Conservation (phyloP, 1,284 basidiomycete species). For the Psilocybe mexicana region DNA sequence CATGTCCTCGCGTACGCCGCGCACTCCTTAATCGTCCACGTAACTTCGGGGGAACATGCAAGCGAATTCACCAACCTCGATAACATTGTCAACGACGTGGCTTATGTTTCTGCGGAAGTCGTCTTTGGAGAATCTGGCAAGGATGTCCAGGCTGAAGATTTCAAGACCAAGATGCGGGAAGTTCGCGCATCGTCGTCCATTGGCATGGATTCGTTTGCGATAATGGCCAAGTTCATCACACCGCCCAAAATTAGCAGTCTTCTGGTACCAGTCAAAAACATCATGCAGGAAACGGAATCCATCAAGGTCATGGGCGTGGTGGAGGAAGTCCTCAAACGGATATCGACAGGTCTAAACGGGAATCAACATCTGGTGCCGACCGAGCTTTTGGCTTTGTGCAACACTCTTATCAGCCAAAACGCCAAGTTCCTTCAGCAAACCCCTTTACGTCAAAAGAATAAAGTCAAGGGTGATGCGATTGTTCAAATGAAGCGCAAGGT, state of each 20-base stretch:
- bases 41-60: conserved; percentile 64
- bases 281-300: conserved; percentile 87
- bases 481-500: conserved; percentile 79
- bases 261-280: conserved; percentile 79
- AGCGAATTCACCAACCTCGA: conserved; percentile 68
- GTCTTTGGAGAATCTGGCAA: conserved; percentile 94
- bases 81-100: conserved; percentile 75
- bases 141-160: conserved; percentile 87
- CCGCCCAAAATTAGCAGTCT: conserved; percentile 77
- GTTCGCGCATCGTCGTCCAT: conserved; percentile 79
- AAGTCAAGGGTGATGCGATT: conserved; percentile 59
- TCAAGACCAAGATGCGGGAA: conserved; percentile 94
- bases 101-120: conserved; percentile 87
- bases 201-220: conserved; percentile 83
- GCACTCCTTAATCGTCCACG: conserved; percentile 82
- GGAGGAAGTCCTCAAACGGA: conserved; percentile 86
- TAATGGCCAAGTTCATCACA: conserved; percentile 77
- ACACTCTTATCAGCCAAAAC: conserved; percentile 91
- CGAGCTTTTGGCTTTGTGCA: conserved; percentile 83
- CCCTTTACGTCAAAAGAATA: conserved; percentile 42
- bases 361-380: conserved; percentile 74
- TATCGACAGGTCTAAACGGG: conserved; percentile 84
- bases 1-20: conserved; percentile 88
- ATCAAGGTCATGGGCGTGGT: conserved; percentile 83
- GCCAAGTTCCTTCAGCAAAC: conserved; percentile 75